Percentiles rank a stretch among this genome's conserved stretches.
Evolutionary conservation across 306 rosid species (phyloP).

Genomic region (Datisca glomerata): DNA sequence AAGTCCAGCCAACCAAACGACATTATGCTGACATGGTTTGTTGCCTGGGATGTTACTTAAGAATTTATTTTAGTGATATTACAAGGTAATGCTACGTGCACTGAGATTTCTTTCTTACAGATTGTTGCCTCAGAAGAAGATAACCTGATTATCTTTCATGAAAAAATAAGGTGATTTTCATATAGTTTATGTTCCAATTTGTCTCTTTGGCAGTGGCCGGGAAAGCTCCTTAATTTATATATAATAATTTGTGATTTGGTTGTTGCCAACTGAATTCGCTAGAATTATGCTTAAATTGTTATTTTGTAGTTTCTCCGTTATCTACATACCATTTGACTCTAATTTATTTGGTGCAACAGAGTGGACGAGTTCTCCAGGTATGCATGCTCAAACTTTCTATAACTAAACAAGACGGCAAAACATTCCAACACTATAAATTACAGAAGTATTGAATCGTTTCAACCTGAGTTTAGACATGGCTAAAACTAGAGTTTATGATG

Average conservation of each 20-base stretch:
- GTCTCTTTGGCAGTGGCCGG: too few species aligned
- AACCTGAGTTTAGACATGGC: too few species aligned
- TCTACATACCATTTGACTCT: slow-evolving; percentile 9
- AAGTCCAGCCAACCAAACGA: slow-evolving; percentile 46
- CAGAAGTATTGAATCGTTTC: too few species aligned
- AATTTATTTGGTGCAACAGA: slow-evolving; percentile 41
- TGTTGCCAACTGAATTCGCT: too few species aligned
- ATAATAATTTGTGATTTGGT: too few species aligned
- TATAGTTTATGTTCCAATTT: slow-evolving; percentile 10
- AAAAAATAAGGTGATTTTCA: slow-evolving; percentile 73
- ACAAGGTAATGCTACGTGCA: background rate
- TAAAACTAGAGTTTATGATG: too few species aligned
- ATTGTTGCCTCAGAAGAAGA: slow-evolving; percentile 72
- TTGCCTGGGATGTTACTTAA: slow-evolving; percentile 7
- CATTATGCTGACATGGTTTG: slow-evolving; percentile 91
- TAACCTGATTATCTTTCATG: slow-evolving; percentile 69
- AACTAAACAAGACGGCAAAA: too few species aligned
- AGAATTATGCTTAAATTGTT: too few species aligned
- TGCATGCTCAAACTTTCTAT: slow-evolving; percentile 11
- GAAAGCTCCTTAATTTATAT: background rate
- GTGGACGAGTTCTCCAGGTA: slow-evolving; percentile 91
- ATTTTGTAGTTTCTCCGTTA: too few species aligned
- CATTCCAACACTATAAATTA: too few species aligned
- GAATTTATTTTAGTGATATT: slow-evolving; percentile 4
- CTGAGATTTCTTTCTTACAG: slow-evolving; percentile 27